A percentile compares a stretch with the other conserved stretches of the same genome.
These are phyloP conservation scores for Magnaporthiopsis incrustans DNA, from an alignment of 2,329 filamentous ascomycete genomes.

Conservation along the genomic window DNA sequence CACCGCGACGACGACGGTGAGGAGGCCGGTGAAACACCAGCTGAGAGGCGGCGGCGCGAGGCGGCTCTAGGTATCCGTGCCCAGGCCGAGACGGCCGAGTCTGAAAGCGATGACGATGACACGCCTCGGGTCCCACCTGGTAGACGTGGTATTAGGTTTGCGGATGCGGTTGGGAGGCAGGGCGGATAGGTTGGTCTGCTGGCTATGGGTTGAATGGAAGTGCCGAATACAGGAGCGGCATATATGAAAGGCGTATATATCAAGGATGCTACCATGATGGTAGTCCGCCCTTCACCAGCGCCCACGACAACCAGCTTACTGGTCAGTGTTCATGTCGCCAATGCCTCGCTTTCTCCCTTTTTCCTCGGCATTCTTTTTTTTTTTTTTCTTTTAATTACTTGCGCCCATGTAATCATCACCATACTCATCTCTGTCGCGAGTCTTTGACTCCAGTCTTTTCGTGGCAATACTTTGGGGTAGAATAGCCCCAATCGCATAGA, in stretches of 20 bases:
- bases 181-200: background rate
- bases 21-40: conserved; percentile 55
- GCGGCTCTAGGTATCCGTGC: conserved; percentile 58
- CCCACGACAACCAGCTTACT: no score
- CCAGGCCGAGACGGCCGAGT: conserved; percentile 30
- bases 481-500: no score
- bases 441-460: no score
- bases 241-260: background rate
- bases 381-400: no score
- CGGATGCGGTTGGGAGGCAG: conserved; percentile 31
- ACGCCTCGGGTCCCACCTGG: conserved; percentile 42
- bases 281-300: no score
- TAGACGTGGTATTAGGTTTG: conserved; percentile 53
- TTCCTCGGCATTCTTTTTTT: no score
- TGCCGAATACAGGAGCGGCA: background rate
- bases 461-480: no score
- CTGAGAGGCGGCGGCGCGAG: conserved; percentile 64
- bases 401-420: no score
- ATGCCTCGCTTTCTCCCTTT: no score
- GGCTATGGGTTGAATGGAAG: background rate
- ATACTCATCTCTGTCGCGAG: no score
- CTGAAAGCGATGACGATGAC: conserved; percentile 51
- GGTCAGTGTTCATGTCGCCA: no score
- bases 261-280: no score
- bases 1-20: conserved; percentile 29